Conservation (phyloP, 2,329 filamentous ascomycete genomes). For the Ophiostoma sp. region DNA sequence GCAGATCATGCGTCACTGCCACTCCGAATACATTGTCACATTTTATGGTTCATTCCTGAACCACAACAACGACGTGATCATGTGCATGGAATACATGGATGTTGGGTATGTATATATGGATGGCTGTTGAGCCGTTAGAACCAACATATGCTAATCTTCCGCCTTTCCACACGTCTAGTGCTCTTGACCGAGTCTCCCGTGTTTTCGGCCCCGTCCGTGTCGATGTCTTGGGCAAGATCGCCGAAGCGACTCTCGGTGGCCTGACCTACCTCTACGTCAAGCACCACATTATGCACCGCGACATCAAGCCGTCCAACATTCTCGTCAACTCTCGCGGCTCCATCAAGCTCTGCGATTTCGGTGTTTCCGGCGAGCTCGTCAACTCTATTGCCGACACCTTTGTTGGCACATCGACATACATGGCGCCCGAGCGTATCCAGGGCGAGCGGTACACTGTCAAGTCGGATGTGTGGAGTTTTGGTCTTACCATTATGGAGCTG, state of each 20-base stretch:
- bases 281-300: slow-evolving; percentile 97
- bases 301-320: slow-evolving; percentile 98
- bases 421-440: slow-evolving; percentile 97
- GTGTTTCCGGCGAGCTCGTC: slow-evolving; percentile 94
- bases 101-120: slow-evolving; percentile 65
- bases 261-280: slow-evolving; percentile 92
- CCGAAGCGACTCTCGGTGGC: slow-evolving; percentile 88
- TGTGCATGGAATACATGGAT: slow-evolving; percentile 99
- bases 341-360: slow-evolving; percentile 98
- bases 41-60: slow-evolving; percentile 98
- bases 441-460: slow-evolving; percentile 96
- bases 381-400: slow-evolving; percentile 98
- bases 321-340: slow-evolving; percentile 88
- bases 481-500: slow-evolving; percentile 90
- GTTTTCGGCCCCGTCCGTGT: slow-evolving; percentile 93
- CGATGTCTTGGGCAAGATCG: slow-evolving; percentile 95
- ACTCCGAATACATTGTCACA: slow-evolving; percentile 92
- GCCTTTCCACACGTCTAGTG: slow-evolving; percentile 41
- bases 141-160: slow-evolving; percentile 15
- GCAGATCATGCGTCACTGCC: slow-evolving; percentile 97
- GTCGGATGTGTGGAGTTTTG: slow-evolving; percentile 98
- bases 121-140: background rate
- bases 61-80: slow-evolving; percentile 93
- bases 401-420: slow-evolving; percentile 97
- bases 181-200: slow-evolving; percentile 87